These are phyloP conservation scores for Volvox carteri DNA, from an alignment of 163 green algal species.

Conservation along the genomic window DNA sequence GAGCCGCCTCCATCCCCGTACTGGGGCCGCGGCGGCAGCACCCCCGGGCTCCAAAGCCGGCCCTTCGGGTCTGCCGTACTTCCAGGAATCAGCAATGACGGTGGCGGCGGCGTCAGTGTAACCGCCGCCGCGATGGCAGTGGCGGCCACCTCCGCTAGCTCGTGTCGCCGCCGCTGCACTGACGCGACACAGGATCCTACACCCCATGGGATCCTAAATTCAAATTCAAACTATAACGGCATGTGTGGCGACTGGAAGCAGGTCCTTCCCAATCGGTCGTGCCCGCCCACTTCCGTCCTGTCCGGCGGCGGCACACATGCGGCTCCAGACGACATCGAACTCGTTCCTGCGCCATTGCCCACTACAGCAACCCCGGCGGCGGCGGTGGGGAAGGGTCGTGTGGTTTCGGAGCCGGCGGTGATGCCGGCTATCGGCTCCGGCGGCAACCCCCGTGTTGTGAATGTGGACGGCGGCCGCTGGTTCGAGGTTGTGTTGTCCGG, in stretches of 20 bases:
- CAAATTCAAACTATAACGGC: neutral
- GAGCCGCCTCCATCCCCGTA: neutral
- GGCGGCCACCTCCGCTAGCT: neutral
- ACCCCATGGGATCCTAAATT: neutral
- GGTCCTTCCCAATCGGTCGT: neutral
- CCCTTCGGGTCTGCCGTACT: conserved; percentile 19
- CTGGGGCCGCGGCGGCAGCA: neutral
- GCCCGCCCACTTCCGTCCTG: neutral
- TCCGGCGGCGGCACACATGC: neutral
- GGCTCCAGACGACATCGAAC: neutral
- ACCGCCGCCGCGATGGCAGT: conserved; percentile 10
- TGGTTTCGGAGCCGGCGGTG: neutral
- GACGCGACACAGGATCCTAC: neutral
- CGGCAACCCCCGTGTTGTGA: neutral
- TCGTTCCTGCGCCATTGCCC: no score
- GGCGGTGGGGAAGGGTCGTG: neutral
- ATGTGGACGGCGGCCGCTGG: conserved; percentile 23
- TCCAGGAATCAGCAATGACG: neutral
- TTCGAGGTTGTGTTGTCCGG: conserved; percentile 27
- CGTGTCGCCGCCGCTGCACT: neutral
- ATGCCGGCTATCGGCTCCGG: neutral
- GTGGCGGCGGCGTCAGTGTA: neutral
- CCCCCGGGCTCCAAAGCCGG: neutral
- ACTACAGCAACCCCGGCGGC: neutral
- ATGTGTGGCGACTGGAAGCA: neutral